Percentiles rank a stretch among this genome's conserved stretches.
Conservation (phyloP, 176 grass and related monocot species). For the Bonia amplexicaulis region DNA sequence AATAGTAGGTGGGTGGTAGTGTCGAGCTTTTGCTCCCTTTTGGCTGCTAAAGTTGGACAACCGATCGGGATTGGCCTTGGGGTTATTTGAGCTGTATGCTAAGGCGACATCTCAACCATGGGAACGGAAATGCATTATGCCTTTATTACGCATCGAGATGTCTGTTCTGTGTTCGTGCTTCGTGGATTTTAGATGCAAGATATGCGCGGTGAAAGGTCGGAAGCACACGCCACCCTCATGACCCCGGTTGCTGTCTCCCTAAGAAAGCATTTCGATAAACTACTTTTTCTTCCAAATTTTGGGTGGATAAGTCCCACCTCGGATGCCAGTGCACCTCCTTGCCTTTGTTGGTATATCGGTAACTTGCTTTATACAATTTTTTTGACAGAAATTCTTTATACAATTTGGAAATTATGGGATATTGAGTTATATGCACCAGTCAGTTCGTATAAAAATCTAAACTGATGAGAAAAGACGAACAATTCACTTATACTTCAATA, state of each 20-base stretch:
- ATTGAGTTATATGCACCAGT: too few species aligned
- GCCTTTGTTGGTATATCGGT: neutral
- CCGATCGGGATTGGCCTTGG: neutral
- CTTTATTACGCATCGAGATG: neutral
- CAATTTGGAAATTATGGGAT: too few species aligned
- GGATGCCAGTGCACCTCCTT: neutral
- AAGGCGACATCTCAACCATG: slow-evolving; percentile 37
- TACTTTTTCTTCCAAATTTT: neutral
- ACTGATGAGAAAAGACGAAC: too few species aligned
- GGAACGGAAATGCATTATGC: neutral
- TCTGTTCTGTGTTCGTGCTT: neutral
- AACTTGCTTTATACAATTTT: neutral
- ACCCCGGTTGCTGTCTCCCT: slow-evolving; percentile 1
- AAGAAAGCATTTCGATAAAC: slow-evolving; percentile 16
- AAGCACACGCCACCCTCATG: slow-evolving; percentile 24
- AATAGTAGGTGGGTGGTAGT: slow-evolving; percentile 32
- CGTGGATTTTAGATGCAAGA: neutral
- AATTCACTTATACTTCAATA: too few species aligned
- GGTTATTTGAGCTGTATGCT: slow-evolving; percentile 10
- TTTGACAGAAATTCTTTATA: too few species aligned
- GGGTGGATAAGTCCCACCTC: neutral
- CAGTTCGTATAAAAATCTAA: too few species aligned
- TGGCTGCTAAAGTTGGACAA: neutral
- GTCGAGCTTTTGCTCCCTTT: slow-evolving; percentile 26
- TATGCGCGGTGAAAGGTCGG: slow-evolving; percentile 13